Percentiles rank a stretch among this genome's conserved stretches.
phyloP scores from a whole-genome alignment of 495 filamentous ascomycete species.

The Zalerion maritima region DNA sequence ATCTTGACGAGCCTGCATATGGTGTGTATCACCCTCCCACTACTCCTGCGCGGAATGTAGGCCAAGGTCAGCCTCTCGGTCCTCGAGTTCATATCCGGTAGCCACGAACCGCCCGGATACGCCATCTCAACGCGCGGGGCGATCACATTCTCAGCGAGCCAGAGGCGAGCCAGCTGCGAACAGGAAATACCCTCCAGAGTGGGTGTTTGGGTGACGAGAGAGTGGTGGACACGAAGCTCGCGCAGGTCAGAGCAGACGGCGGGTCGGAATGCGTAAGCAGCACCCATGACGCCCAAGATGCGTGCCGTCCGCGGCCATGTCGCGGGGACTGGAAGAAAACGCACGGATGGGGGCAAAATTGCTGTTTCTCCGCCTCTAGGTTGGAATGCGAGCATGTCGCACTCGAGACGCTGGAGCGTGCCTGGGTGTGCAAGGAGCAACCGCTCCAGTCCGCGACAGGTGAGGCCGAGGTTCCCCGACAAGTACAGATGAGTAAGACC shows the following conservation, averaged over 20 bases:
- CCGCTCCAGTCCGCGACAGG: constrained; percentile 14
- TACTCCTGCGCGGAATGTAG: constrained; percentile 24
- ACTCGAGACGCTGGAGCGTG: constrained; percentile 29
- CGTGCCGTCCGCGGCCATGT: constrained; percentile 3
- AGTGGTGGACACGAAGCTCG: constrained; percentile 30
- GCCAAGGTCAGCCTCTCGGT: constrained; percentile 25
- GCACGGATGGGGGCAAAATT: not conserved
- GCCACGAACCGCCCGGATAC: constrained; percentile 26
- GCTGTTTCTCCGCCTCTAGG: constrained; percentile 6
- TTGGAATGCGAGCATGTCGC: constrained; percentile 12
- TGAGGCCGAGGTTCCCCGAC: constrained; percentile 22
- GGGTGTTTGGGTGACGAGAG: constrained; percentile 29
- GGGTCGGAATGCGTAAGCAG: constrained; percentile 27
- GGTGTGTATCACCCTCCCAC: constrained; percentile 22
- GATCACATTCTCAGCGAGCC: constrained; percentile 23
- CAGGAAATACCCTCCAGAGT: constrained; percentile 13
- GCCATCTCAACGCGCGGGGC: constrained; percentile 18
- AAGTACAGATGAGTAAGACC: constrained; percentile 31
- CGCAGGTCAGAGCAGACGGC: constrained; percentile 28
- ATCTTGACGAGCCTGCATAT: constrained; percentile 22
- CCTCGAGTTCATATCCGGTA: constrained; percentile 32
- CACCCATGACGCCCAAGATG: constrained; percentile 20
- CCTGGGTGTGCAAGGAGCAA: constrained; percentile 19
- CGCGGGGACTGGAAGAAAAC: not conserved
- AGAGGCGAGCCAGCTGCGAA: constrained; percentile 11